Base-by-base conservation (phyloP, 345 rosid genomes). In the Erucastrum elatum region DNA sequence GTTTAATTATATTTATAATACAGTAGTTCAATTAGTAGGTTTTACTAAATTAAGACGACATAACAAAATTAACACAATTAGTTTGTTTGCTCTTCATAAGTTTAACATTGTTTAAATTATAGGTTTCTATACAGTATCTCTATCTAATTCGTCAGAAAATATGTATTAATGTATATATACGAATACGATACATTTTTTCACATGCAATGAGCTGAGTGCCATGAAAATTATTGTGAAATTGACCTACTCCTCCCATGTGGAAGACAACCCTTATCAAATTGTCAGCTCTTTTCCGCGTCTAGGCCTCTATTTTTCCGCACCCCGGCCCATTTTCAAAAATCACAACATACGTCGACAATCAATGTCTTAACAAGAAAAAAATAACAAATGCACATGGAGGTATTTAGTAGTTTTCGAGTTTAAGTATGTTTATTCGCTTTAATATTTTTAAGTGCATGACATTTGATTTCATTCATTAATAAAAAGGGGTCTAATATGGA, bases 161-260 rank as follows among this genome's bases (percentile, higher is more conserved):
- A 49, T 49, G 53, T n/a, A n/a, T n/a, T n/a, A n/a, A n/a, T n/a
- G n/a, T n/a, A n/a, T 44, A 55, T 15, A 56, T 56, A n/a, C n/a
- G n/a, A n/a, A 4, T 58, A 58, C 3, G 63, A 11, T 58, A 25
- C 63, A 58, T n/a, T 58, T 58, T 9, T 37, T 26, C 72, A 78
- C 68, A 78, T 78, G 72, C 62, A 66, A 33, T 44, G 25, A 63
- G 68, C 39, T 27, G n/a, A 37, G 55, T 49, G 68, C 55, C 27
- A 64, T 55, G 60, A 31, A 17, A 73, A 79, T 73, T 44, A 79
- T 72, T 59, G 26, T 59, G 16, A 72, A 61, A 72, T 46, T 66
- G 79, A 80, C 83, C 72, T 64, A 75, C n/a, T n/a, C n/a, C 76
- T 16, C 73, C 80, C 80, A 80, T 70, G 76, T 75, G 76, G 33